These are phyloP conservation scores for Cladobotryum mycophilum DNA, from an alignment of 2,329 filamentous ascomycete genomes.

Conservation along the genomic window DNA sequence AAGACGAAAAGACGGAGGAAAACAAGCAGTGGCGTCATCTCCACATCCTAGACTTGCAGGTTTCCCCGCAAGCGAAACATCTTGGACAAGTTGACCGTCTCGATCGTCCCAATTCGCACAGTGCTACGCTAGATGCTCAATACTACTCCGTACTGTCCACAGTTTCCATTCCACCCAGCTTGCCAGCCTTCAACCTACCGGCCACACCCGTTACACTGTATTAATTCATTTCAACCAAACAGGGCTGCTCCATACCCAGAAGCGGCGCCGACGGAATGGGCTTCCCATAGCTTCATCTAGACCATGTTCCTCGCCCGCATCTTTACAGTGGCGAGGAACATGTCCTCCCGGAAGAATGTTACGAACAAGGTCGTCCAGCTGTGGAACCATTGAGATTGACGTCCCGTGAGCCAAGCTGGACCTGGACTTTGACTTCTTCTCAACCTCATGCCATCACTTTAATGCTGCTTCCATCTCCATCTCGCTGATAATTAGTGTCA, in stretches of 20 bases:
- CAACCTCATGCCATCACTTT: conserved; percentile 1
- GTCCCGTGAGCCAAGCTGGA: conserved; percentile 4
- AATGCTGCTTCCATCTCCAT: not conserved
- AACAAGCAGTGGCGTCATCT: conserved; percentile 9
- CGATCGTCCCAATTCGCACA: conserved; percentile 15
- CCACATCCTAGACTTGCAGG: conserved; percentile 1
- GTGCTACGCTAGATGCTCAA: not conserved
- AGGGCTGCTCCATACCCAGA: conserved; percentile 2
- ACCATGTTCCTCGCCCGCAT: conserved; percentile 18
- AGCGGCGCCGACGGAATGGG: conserved; percentile 10
- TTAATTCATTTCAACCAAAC: conserved; percentile 4
- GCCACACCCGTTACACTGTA: conserved; percentile 5
- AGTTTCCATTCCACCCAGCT: not conserved
- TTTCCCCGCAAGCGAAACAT: conserved; percentile 12
- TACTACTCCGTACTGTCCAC: not conserved
- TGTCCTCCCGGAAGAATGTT: conserved; percentile 11
- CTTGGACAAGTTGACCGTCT: conserved; percentile 10
- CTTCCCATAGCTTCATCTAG: conserved; percentile 7
- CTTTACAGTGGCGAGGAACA: conserved; percentile 17
- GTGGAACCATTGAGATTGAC: conserved; percentile 9
- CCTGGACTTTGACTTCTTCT: not conserved
- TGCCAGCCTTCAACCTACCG: no score
- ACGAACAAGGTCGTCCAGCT: conserved; percentile 5
- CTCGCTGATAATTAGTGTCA: not conserved
- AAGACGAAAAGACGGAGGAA: conserved; percentile 1